phyloP scores from a whole-genome alignment of 225 moss, liverwort and hornwort genomes.

The Marchantia paleacea region DNA sequence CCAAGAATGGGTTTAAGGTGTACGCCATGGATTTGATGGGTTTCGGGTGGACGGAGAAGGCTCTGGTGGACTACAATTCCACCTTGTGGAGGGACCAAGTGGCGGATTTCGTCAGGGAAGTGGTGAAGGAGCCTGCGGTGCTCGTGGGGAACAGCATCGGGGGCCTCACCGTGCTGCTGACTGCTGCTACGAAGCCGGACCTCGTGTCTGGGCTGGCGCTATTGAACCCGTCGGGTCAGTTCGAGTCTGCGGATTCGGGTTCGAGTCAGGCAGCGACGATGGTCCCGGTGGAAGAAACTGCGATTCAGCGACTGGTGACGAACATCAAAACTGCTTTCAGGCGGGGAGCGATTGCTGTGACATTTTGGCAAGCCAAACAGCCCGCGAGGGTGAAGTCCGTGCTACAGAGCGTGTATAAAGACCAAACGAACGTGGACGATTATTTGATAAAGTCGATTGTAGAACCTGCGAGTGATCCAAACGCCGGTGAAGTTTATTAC shows the following conservation, averaged over 20 bases:
- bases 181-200: conserved; percentile 68
- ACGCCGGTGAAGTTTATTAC: conserved; percentile 83
- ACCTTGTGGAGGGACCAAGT: conserved; percentile 89
- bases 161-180: conserved; percentile 76
- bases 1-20: conserved; percentile 71
- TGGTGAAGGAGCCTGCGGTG: conserved; percentile 76
- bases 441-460: conserved; percentile 89
- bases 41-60: conserved; percentile 89
- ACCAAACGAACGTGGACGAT: conserved; percentile 84
- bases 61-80: conserved; percentile 63
- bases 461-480: conserved; percentile 68
- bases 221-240: conserved; percentile 86
- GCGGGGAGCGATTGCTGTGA: conserved; percentile 59
- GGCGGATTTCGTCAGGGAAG: conserved; percentile 72
- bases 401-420: conserved; percentile 81
- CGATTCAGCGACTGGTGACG: conserved; percentile 51
- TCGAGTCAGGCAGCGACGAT: conserved; percentile 35
- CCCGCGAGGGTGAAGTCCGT: conserved; percentile 81
- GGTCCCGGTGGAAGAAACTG: conserved; percentile 61
- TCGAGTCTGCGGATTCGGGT: conserved; percentile 41
- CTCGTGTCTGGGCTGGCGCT: conserved; percentile 76
- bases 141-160: conserved; percentile 95
- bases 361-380: conserved; percentile 97
- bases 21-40: conserved; percentile 94
- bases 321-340: conserved; percentile 45